Evolutionary conservation across 192 early-diverging fungal species (phyloP).

Genomic region (Jimgerdemannia flammicorona): DNA sequence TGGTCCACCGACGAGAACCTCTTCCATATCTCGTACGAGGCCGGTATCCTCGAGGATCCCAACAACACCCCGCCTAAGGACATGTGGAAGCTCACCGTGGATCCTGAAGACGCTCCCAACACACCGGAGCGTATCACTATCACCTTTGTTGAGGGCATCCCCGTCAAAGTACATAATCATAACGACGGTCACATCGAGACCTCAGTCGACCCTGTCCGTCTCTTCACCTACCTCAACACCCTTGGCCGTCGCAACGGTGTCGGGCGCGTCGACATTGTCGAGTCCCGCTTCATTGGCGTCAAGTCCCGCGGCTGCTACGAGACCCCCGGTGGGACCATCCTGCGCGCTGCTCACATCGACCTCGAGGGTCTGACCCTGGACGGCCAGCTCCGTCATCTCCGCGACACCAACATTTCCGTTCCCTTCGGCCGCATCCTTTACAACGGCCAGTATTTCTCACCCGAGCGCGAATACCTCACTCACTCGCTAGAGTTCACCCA

Average conservation of each 20-base stretch:
- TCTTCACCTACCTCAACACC: constrained; percentile 96
- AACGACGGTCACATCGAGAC: constrained; percentile 57
- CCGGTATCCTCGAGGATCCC: constrained; percentile 97
- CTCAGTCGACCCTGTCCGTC: constrained; percentile 67
- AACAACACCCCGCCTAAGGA: constrained; percentile 93
- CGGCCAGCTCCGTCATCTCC: constrained; percentile 90
- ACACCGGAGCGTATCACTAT: constrained; percentile 93
- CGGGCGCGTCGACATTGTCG: constrained; percentile 98
- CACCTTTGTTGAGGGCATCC: constrained; percentile 84
- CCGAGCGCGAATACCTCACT: constrained; percentile 90
- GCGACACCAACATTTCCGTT: constrained; percentile 89
- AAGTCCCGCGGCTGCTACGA: constrained; percentile 99
- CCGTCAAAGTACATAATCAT: constrained; percentile 84
- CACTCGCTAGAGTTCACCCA: constrained; percentile 81
- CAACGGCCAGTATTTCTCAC: constrained; percentile 97
- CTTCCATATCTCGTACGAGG: constrained; percentile 99
- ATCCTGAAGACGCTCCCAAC: constrained; percentile 96
- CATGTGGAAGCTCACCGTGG: constrained; percentile 99
- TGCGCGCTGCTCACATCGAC: constrained; percentile 93
- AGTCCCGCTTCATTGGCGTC: constrained; percentile 98
- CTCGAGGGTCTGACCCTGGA: constrained; percentile 94
- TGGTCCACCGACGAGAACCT: constrained; percentile 99
- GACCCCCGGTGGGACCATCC: constrained; percentile 95
- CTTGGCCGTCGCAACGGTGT: constrained; percentile 96
- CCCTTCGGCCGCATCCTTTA: constrained; percentile 76